These are phyloP conservation scores for Quercus suber DNA, from an alignment of 306 rosid genomes.

Conservation along the genomic window DNA sequence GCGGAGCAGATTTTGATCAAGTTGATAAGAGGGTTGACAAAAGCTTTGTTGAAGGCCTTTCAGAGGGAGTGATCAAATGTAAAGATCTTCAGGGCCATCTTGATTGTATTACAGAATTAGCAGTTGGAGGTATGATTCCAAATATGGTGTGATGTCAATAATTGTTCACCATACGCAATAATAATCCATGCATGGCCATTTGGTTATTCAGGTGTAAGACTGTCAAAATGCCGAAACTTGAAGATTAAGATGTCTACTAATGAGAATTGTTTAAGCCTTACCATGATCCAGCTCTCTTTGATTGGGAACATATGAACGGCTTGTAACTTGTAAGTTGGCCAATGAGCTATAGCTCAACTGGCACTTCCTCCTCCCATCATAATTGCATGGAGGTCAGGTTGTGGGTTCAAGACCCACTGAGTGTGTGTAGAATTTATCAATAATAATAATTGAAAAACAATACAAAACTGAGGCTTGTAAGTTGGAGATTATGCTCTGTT, in stretches of 20 bases:
- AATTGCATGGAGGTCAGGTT: no score
- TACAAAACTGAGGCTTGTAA: conserved; percentile 1
- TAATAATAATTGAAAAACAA: no score
- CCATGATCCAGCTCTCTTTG: background rate
- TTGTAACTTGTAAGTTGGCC: conserved; percentile 9
- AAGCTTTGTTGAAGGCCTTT: conserved; percentile 37
- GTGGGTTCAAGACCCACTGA: no score
- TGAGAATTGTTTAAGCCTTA: background rate
- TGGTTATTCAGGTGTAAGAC: background rate
- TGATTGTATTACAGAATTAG: conserved; percentile 72
- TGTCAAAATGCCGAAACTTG: background rate
- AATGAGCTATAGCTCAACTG: no score
- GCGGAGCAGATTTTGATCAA: conserved; percentile 31
- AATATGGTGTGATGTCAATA: conserved; percentile 7
- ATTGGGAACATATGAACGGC: conserved; percentile 12
- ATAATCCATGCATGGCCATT: background rate
- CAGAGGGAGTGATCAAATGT: conserved; percentile 53
- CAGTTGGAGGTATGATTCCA: conserved; percentile 66
- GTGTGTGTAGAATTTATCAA: no score
- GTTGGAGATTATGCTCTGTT: conserved; percentile 11
- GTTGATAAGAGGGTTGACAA: conserved; percentile 31
- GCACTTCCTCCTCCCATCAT: no score
- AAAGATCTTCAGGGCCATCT: conserved; percentile 75
- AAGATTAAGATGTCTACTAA: background rate
- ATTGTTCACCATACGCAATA: background rate